Evolutionary conservation across 768 basidiomycete genomes (phyloP).

Genomic region (Boletus rubroflammeus): DNA sequence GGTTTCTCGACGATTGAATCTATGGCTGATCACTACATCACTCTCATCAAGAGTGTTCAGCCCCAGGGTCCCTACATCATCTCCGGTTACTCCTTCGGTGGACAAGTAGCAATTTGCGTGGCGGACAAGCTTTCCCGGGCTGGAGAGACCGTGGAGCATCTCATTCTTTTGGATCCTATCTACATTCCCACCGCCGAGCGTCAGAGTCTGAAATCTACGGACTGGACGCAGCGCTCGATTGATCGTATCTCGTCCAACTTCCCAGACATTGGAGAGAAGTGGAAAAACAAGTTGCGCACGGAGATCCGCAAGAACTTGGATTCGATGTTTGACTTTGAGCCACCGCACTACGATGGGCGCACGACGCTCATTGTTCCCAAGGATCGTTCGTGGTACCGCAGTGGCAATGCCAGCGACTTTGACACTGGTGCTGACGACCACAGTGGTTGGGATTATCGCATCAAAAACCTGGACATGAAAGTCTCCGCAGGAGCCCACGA

Average conservation of each 20-base stretch:
- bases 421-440: constrained; percentile 31
- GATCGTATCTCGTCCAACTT: constrained; percentile 32
- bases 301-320: constrained; percentile 34
- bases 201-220: constrained; percentile 29
- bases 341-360: constrained; percentile 22
- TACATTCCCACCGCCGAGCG: constrained; percentile 27
- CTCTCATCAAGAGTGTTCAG: constrained; percentile 26
- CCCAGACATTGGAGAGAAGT: constrained; percentile 31
- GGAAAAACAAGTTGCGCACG: constrained; percentile 28
- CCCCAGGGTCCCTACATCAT: constrained; percentile 27
- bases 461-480: constrained; percentile 28
- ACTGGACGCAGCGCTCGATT: constrained; percentile 30
- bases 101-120: constrained; percentile 28
- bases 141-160: constrained; percentile 24
- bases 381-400: constrained; percentile 33
- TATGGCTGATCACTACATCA: constrained; percentile 32
- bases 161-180: constrained; percentile 30
- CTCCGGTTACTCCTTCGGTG: constrained; percentile 29
- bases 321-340: constrained; percentile 32
- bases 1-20: constrained; percentile 29
- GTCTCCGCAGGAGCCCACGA: constrained; percentile 27
- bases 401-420: constrained; percentile 26
- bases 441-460: constrained; percentile 29
- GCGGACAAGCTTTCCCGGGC: constrained; percentile 22
- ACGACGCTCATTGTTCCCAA: constrained; percentile 29